Evolutionary conservation across 257 asterid genomes (phyloP), one percentile per base, ranked within the genome.

Genomic region (Schizonepeta tenuifolia): DNA sequence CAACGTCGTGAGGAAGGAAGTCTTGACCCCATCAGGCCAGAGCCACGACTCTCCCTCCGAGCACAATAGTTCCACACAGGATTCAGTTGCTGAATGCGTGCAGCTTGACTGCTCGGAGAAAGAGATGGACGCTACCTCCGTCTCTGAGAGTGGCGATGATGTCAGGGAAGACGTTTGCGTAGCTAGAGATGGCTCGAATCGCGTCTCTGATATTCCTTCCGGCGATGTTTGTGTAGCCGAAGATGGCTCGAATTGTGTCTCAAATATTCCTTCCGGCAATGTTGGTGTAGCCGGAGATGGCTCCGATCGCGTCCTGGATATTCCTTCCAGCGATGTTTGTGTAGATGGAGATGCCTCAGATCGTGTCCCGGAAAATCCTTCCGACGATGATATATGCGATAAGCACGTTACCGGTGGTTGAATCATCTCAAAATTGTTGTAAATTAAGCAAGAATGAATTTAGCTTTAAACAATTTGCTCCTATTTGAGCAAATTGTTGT

Each of bases 1-100:
- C 67, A 94, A 88, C 18, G 89, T 94, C 26, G 97, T 94, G 62
- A 89, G 84, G 82, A 91, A 81, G 73, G 97, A 86, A 18, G 88
- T 44, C 36, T 24, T 93, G 81, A 83, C 97, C 4, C 91, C 98
- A 0, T 79, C 96, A 33, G 82, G 46, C 57, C 62, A 86, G 83
- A 86, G 93, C 74, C 84, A 35, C 1, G 97, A 87, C 55, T 88
- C 90, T 9, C 56, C 56, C 64, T 57, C 41, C 6, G 89, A 81
- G 65, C 73, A 78, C 51, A 75, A 67, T 35, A 71, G 81, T 81
- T 78, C 82, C 4, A 58, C 72, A 0, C 81, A 51, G 22, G 87
- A 82, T 54, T 80, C 88, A 2, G 76, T 75, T 15, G 86, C 89
- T 0, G 98, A 93, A 75, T 88, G 87, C 8, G 82, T 88, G 74